phyloP scores from a whole-genome alignment of 495 filamentous ascomycete genomes.

The Bombardia bombarda region DNA sequence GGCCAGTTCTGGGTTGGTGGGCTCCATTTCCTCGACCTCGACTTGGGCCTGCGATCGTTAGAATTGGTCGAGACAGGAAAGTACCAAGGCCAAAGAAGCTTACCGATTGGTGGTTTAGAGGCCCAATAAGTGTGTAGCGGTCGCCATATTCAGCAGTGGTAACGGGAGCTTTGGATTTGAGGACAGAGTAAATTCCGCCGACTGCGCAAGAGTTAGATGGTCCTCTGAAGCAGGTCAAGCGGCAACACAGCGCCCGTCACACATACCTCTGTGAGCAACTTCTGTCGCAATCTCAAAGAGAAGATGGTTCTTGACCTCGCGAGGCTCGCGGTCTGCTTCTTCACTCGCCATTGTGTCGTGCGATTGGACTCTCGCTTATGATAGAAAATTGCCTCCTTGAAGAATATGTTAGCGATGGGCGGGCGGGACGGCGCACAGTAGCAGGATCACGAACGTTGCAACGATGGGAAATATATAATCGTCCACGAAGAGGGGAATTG shows the following conservation, averaged over 20 bases:
- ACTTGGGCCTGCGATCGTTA: conserved; percentile 63
- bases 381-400: neutral
- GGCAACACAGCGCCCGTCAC: conserved; percentile 15
- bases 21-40: conserved; percentile 87
- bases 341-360: conserved; percentile 22
- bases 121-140: conserved; percentile 90
- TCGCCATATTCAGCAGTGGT: conserved; percentile 98
- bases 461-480: too few relatives aligned
- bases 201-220: conserved; percentile 42
- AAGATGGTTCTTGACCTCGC: conserved; percentile 43
- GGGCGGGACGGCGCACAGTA: too few relatives aligned
- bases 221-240: conserved; percentile 7
- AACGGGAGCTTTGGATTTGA: conserved; percentile 97
- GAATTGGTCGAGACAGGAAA: conserved; percentile 1
- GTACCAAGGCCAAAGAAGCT: conserved; percentile 24
- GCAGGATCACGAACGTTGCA: too few relatives aligned
- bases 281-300: conserved; percentile 96
- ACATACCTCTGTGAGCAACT: conserved; percentile 85
- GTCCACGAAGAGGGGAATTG: neutral
- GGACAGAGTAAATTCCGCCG: conserved; percentile 96
- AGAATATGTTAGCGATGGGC: conserved; percentile 1
- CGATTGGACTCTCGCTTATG: neutral
- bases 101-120: conserved; percentile 83
- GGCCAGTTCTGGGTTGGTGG: conserved; percentile 69
- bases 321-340: conserved; percentile 26